A percentile compares a stretch with the other conserved stretches of the same genome.
Evolutionary conservation across 2,329 filamentous ascomycete species (phyloP).

Genomic region (Sphaerostilbella broomeana): DNA sequence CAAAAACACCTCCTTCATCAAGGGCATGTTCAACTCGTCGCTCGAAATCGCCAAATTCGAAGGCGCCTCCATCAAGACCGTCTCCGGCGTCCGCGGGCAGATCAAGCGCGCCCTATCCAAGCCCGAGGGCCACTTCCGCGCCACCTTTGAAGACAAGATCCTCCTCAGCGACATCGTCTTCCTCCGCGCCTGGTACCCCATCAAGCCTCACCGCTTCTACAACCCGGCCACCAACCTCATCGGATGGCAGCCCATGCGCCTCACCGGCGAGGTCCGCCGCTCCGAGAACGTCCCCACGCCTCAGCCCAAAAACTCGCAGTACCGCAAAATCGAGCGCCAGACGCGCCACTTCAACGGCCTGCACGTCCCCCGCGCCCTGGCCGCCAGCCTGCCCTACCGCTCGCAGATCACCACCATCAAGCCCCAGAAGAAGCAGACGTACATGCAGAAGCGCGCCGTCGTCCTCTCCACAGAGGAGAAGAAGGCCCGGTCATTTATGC

Average conservation of each 20-base stretch:
- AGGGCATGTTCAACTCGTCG: constrained; percentile 91
- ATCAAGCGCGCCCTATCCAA: constrained; percentile 94
- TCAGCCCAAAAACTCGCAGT: constrained; percentile 74
- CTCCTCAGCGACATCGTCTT: constrained; percentile 96
- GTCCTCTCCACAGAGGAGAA: constrained; percentile 80
- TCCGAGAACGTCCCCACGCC: constrained; percentile 71
- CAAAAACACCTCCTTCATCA: constrained; percentile 98
- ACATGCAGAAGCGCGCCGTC: constrained; percentile 94
- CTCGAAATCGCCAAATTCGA: constrained; percentile 98
- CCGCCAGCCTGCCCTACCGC: constrained; percentile 82
- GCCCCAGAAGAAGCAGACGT: constrained; percentile 73
- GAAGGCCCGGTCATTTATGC: constrained; percentile 79
- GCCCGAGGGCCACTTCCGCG: constrained; percentile 91
- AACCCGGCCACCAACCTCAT: constrained; percentile 92
- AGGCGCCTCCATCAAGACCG: constrained; percentile 89
- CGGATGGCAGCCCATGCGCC: constrained; percentile 87
- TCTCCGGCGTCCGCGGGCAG: constrained; percentile 90
- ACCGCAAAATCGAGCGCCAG: constrained; percentile 61
- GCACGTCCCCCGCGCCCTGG: constrained; percentile 69
- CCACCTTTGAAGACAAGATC: constrained; percentile 98
- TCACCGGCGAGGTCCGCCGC: constrained; percentile 85
- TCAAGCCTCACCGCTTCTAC: constrained; percentile 93
- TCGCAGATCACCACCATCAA: constrained; percentile 80
- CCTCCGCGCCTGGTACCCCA: constrained; percentile 90
- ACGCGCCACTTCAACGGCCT: constrained; percentile 73